Conservation (phyloP, 148 eudicot species). For the Chenopodium quinoa region DNA sequence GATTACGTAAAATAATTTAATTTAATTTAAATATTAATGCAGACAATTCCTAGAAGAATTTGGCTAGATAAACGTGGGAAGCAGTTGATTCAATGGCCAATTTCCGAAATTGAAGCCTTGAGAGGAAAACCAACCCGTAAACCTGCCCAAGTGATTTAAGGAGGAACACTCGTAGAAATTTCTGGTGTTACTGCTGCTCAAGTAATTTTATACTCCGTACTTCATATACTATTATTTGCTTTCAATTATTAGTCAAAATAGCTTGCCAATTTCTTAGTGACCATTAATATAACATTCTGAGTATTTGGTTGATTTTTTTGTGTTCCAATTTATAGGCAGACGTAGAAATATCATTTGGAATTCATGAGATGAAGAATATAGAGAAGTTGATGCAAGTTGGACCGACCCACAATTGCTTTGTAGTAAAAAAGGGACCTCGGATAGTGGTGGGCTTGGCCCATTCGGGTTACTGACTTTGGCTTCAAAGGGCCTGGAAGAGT, state of each 20-base stretch:
- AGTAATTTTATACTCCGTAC: constrained; percentile 21
- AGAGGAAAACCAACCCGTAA: constrained; percentile 27
- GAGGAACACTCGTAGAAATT: constrained; percentile 43
- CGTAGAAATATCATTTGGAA: constrained; percentile 51
- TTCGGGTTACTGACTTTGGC: constrained; percentile 67
- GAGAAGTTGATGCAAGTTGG: constrained; percentile 48
- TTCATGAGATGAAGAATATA: constrained; percentile 34
- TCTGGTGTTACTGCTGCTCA: constrained; percentile 50
- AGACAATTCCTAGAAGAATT: constrained; percentile 57
- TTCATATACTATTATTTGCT: no score
- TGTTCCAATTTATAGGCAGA: constrained; percentile 45
- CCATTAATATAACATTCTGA: no score
- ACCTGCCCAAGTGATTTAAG: constrained; percentile 23
- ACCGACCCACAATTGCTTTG: constrained; percentile 52
- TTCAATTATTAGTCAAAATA: no score
- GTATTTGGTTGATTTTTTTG: no score
- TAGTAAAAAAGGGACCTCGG: constrained; percentile 41
- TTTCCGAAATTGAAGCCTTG: constrained; percentile 47
- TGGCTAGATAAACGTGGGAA: constrained; percentile 49
- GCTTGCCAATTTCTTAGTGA: no score
- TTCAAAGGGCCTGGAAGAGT: constrained; percentile 52
- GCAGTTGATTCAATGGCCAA: constrained; percentile 77
- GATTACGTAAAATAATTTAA: no score
- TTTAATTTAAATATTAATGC: not conserved
- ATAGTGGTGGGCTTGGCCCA: constrained; percentile 51